phyloP scores from a whole-genome alignment of 345 rosid genomes.

The Eucalyptus cladocalyx region DNA sequence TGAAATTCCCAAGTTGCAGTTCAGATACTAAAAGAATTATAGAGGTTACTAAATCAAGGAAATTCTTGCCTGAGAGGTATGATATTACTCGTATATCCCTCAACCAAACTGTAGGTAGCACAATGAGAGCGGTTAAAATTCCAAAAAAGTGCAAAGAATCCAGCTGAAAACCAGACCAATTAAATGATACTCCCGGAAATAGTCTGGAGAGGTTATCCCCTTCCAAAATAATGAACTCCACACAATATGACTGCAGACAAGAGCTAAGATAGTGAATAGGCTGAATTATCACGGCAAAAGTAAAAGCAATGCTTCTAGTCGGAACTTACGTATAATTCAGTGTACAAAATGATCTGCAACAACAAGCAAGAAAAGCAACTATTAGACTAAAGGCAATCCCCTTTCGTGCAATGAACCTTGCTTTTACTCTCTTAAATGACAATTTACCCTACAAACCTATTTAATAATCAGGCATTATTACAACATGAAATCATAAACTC shows the following conservation, averaged over 20 bases:
- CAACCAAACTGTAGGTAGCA: conserved; percentile 84
- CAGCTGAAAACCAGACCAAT: conserved; percentile 40
- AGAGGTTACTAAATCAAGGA: background rate
- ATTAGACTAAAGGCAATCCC: background rate
- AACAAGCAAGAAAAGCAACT: conserved; percentile 2
- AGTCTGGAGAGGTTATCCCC: conserved; percentile 82
- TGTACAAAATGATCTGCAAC: conserved; percentile 68
- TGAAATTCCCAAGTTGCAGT: background rate
- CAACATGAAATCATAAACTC: conserved; percentile 8
- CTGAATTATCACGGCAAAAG: background rate
- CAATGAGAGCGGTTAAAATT: conserved; percentile 53
- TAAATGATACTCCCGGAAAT: conserved; percentile 68
- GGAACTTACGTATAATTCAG: conserved; percentile 70
- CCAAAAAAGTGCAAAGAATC: conserved; percentile 77
- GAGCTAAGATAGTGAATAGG: background rate
- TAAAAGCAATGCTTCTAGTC: background rate
- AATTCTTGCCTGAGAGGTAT: conserved; percentile 64
- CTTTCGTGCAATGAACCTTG: background rate
- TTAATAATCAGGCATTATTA: background rate
- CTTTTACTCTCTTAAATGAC: background rate
- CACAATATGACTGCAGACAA: conserved; percentile 66
- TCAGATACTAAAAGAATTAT: background rate
- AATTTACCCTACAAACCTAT: background rate
- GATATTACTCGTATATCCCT: conserved; percentile 73
- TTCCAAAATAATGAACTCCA: conserved; percentile 86